A percentile compares a stretch with the other conserved stretches of the same genome.
Evolutionary conservation across 129 eudicot genomes (phyloP).

Genomic region (Kitagawia praeruptora): DNA sequence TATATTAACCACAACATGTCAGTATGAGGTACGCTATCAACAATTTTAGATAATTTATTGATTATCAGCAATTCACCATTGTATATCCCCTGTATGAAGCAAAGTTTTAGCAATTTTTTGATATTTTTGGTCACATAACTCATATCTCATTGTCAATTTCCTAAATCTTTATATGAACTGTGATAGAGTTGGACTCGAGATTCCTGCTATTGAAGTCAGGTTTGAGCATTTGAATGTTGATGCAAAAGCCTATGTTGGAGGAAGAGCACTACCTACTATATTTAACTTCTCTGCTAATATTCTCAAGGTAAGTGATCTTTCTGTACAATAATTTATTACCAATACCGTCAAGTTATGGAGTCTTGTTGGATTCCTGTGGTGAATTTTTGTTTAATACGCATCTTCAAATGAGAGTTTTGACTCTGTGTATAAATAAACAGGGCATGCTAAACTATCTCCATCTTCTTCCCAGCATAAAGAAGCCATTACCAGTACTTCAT

Average conservation of each 20-base stretch:
- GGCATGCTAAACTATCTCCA: slow-evolving; percentile 48
- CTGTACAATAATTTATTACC: neutral
- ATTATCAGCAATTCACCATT: neutral
- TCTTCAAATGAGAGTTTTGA: neutral
- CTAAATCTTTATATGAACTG: neutral
- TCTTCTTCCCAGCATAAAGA: slow-evolving; percentile 53
- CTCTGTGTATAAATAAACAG: slow-evolving; percentile 14
- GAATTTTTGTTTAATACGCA: neutral
- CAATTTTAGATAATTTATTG: neutral
- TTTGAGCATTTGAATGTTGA: slow-evolving; percentile 57
- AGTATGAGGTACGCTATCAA: slow-evolving; percentile 64
- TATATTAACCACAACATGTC: slow-evolving; percentile 96
- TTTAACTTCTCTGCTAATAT: slow-evolving; percentile 53
- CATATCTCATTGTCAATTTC: neutral
- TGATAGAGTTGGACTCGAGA: slow-evolving; percentile 58
- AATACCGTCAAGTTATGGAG: neutral
- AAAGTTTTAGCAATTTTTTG: too few species aligned
- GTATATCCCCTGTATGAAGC: neutral
- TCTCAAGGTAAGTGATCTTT: slow-evolving; percentile 37
- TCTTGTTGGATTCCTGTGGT: neutral
- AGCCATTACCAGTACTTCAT: slow-evolving; percentile 52
- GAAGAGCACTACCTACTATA: slow-evolving; percentile 60
- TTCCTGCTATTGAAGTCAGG: slow-evolving; percentile 64
- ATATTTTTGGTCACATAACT: neutral
- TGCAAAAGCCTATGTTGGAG: slow-evolving; percentile 59